Evolutionary conservation across 495 filamentous ascomycete genomes (phyloP), one percentile per base, ranked within the genome.

Genomic region (Pyronema domesticum): DNA sequence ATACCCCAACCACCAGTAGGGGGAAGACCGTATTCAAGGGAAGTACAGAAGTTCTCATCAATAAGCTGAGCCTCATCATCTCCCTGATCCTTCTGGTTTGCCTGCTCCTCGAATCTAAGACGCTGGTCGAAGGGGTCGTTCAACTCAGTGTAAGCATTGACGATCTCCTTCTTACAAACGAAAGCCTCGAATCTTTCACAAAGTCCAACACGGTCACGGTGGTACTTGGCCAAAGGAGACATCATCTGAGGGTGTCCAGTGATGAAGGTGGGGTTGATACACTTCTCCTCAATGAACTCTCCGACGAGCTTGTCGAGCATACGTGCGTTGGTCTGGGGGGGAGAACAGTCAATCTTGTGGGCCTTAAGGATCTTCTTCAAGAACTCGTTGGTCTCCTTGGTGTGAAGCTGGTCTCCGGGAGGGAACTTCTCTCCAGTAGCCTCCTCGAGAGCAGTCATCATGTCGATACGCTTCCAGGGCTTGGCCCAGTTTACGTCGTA

Each of bases 111-210:
- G 71, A 98, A 96, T 37, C 89, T 81, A 54, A 91, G 72, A 49
- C 91, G 77, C 70, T 96, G 91, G 68, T 94, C 86, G 66, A 94
- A 89, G 51, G 89, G 86, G 65, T 95, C 83, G 76, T 98, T 96
- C 74, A 96, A 80, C 76, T 96, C 91, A 11, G 91, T 99, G 73
- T 96, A 96, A 2, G 89, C 87, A 63, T 96, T 95, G 57, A 80
- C 80, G 59, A 95, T 93, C 67, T 95, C 87, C 76, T 95, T 95
- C 75, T 86, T 94, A 76, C 84, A 88, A 34, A 94, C 93, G 64
- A 98, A 98, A 15, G 85, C 88, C 71, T 98, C 91, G 71, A 95
- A 95, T 52, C 93, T 81, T 72, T 98, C 91, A 67, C 87, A 94
- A 11, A 98, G 78, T 60, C 93, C 93, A 46, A 80, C 74, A 57